Conservation (phyloP, 495 filamentous ascomycete genomes). For the Podospora sp. region DNA sequence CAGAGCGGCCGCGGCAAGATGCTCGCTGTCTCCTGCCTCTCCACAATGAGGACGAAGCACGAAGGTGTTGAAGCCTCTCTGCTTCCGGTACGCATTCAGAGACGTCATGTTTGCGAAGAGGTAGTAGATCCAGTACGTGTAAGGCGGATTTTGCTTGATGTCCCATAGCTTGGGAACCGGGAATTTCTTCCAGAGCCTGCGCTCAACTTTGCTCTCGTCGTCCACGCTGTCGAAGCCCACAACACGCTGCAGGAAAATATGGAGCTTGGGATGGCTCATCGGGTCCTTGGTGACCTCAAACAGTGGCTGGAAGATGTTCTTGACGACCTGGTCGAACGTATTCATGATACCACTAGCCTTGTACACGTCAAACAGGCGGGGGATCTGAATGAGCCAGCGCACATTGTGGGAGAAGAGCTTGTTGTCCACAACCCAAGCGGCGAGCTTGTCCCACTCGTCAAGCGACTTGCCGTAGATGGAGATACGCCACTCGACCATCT, state of each 20-base stretch:
- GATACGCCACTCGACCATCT: slow-evolving; percentile 99
- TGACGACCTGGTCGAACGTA: slow-evolving; percentile 86
- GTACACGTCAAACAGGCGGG: slow-evolving; percentile 93
- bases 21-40: slow-evolving; percentile 95
- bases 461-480: slow-evolving; percentile 91
- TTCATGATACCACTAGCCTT: slow-evolving; percentile 84
- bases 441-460: slow-evolving; percentile 97
- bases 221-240: slow-evolving; percentile 98
- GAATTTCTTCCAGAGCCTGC: slow-evolving; percentile 89
- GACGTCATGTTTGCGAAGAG: slow-evolving; percentile 93
- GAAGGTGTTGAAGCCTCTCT: slow-evolving; percentile 94
- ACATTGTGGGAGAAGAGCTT: slow-evolving; percentile 97
- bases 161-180: slow-evolving; percentile 87
- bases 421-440: slow-evolving; percentile 98
- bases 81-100: slow-evolving; percentile 87
- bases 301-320: slow-evolving; percentile 89
- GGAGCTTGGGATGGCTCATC: slow-evolving; percentile 83
- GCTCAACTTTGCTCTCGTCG: slow-evolving; percentile 95
- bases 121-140: slow-evolving; percentile 99
- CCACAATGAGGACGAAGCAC: slow-evolving; percentile 92
- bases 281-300: slow-evolving; percentile 95
- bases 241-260: slow-evolving; percentile 92
- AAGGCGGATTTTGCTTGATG: slow-evolving; percentile 92
- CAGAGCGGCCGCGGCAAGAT: slow-evolving; percentile 87
- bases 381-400: slow-evolving; percentile 95